Evolutionary conservation across 192 early-diverging fungal species (phyloP), one percentile per base, ranked within the genome.

Genomic region (Chytriomyces sp.): DNA sequence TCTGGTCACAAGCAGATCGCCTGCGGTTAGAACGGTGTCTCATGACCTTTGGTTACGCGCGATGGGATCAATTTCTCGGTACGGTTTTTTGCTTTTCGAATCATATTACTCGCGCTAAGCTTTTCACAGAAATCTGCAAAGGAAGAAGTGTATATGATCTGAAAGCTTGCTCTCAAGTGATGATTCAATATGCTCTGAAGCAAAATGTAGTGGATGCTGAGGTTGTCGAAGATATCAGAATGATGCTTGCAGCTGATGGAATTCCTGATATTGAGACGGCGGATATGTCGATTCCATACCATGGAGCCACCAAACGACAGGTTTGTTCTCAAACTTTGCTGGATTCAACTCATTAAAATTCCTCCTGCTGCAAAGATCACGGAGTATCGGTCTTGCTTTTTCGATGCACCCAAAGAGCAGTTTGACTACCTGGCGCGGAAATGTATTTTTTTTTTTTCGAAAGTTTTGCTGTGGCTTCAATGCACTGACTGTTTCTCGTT

Each of bases 341-440:
- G 0, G 13, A 3, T 69, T 20, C 11, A 13, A n/a, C 68, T 64
- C 16, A 49, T 67, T 72, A 9, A 46, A 16, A 59, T 47, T 46
- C 26, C 20, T 47, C 1, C n/a, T 59, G 1, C 45, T 73, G 18
- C 26, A 10, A 47, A 82, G 81, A 83, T 83, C 9, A 82, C 88
- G 8, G 92, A 92, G 77, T 93, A 83, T 81, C 78, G 85, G 53
- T 91, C 89, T n/a, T 92, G 92, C 76, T 75, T 94, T 28, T 45
- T 90, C 2, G 89, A 94, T 46, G 91, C 93, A 3, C 85, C 89
- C 13, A 84, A 81, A 13, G 94, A 95, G 16, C 93, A 94, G 67
- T 79, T 84, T 35, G 92, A 95, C 18, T 91, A 93, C 80, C 76
- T 94, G 48, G 84, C 85, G 23, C 89, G 88, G 47, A 94, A 92